phyloP scores from a whole-genome alignment of 176 grass and related monocot genomes.

The Triticum monococcum region DNA sequence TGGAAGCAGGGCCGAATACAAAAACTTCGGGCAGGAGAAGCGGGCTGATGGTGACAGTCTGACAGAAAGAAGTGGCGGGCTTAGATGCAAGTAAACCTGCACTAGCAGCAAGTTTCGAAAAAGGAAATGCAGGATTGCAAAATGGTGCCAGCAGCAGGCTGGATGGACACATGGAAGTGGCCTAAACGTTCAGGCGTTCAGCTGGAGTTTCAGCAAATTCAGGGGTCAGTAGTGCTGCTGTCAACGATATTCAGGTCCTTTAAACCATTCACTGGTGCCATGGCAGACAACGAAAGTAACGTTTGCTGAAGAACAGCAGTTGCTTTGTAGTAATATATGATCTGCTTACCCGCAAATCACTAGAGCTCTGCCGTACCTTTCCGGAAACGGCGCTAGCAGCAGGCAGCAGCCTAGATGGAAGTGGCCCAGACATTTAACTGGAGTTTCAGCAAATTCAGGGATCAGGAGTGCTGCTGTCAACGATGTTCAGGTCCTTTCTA shows the following conservation, averaged over 20 bases:
- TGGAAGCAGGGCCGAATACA: not conserved
- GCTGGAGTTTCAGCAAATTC: conserved; percentile 3
- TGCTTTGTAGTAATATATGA: not conserved
- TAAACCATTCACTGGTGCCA: not conserved
- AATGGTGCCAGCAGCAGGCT: not conserved
- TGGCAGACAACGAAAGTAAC: not conserved
- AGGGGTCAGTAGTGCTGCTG: not conserved
- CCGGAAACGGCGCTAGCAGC: not conserved
- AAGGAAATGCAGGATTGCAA: not conserved
- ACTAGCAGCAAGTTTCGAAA: not conserved
- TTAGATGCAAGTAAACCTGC: not conserved
- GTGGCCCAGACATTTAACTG: not conserved
- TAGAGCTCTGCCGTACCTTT: not conserved
- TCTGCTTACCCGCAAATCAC: not conserved
- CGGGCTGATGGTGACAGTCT: not conserved
- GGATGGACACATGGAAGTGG: not conserved
- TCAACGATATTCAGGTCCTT: not conserved
- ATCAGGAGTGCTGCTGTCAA: not conserved
- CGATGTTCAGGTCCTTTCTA: not conserved
- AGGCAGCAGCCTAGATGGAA: not conserved
- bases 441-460: conserved; percentile 9
- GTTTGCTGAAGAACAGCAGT: not conserved
- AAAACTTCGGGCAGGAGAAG: not conserved
- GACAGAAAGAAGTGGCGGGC: not conserved
- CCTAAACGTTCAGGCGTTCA: not conserved